Conservation (phyloP, 495 filamentous ascomycete genomes). For the Margaritispora aquatica region DNA sequence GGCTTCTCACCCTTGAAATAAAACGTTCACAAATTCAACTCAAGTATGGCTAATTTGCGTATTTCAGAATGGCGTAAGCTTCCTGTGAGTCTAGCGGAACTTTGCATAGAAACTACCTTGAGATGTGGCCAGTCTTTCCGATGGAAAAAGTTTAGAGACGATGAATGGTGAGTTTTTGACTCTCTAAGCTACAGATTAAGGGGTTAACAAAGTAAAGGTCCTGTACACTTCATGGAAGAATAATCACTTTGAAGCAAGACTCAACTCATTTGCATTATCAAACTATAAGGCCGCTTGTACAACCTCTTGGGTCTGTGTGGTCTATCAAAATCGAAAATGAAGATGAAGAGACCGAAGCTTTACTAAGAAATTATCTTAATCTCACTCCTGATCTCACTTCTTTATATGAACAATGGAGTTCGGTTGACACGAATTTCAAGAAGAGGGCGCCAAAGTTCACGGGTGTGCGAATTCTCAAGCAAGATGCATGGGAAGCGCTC, state of each 20-base stretch:
- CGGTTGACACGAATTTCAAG: constrained; percentile 81
- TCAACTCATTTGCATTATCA: constrained; percentile 73
- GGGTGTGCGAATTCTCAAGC: constrained; percentile 88
- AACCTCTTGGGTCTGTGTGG: background rate
- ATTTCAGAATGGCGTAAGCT: constrained; percentile 68
- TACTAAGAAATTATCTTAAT: constrained; percentile 78
- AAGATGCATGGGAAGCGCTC: constrained; percentile 94
- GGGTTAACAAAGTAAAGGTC: constrained; percentile 41
- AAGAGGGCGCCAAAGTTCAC: constrained; percentile 81
- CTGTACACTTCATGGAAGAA: constrained; percentile 76
- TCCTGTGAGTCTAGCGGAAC: constrained; percentile 69
- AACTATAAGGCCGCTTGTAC: constrained; percentile 45
- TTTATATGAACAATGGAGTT: constrained; percentile 85
- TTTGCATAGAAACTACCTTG: constrained; percentile 86
- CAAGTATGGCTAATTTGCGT: constrained; percentile 19
- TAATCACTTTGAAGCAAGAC: constrained; percentile 83
- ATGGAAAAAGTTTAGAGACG: constrained; percentile 73
- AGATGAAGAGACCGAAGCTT: constrained; percentile 46
- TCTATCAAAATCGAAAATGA: background rate
- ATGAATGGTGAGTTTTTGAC: constrained; percentile 66
- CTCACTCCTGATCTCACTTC: constrained; percentile 62
- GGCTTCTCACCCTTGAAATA: no score
- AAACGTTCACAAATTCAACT: background rate
- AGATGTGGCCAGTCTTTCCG: constrained; percentile 90
- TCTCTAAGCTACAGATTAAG: background rate